Evolutionary conservation across 2,329 filamentous ascomycete genomes (phyloP), one percentile per base, ranked within the genome.

Genomic region (Verticillium tricorpus): DNA sequence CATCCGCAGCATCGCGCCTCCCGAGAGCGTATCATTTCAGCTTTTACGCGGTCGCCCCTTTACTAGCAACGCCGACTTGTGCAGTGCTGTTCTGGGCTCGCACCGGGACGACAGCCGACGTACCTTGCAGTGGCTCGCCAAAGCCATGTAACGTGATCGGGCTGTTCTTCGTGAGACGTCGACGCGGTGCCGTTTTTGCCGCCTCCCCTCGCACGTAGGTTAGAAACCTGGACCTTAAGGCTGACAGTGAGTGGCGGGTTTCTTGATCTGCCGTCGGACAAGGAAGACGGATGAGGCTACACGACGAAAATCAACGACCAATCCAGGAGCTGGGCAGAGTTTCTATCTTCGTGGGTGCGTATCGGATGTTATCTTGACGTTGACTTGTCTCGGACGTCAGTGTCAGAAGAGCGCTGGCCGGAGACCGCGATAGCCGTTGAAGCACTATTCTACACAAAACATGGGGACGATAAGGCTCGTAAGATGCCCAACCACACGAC

Each of bases 1-100:
- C 22, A 32, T 60, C 58, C 55, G 62, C 62, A 64, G 62, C 22
- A 64, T 63, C 61, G 35, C 62, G 56, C 61, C 56, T 63, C 58
- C 61, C 55, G 56, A 40, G 57, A 62, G 56, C 60, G 58, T 58
- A 60, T n/a, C 40, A 40, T 50, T 19, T 60, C 58, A 58, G 55
- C 40, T 35, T 31, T 28, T 54, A 12, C 60, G 52, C 25, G 54
- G 15, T 19, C 15, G 15, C 12, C 15, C 37, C 14, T 40, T 15
- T n/a, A 7, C 37, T 15, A 15, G 37, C 37, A 40, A 19, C 14
- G 17, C 37, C 28, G 28, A 39, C 25, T 35, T 37, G 52, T 37
- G 60, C 28, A 28, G 25, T 28, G 17, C 15, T n/a, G 19, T 32
- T 15, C 31, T 17, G 15, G 8, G 52, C 52, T 56, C 19, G 12